Base-by-base conservation (phyloP, 2,329 filamentous ascomycete species). In the Alternaria atra region DNA sequence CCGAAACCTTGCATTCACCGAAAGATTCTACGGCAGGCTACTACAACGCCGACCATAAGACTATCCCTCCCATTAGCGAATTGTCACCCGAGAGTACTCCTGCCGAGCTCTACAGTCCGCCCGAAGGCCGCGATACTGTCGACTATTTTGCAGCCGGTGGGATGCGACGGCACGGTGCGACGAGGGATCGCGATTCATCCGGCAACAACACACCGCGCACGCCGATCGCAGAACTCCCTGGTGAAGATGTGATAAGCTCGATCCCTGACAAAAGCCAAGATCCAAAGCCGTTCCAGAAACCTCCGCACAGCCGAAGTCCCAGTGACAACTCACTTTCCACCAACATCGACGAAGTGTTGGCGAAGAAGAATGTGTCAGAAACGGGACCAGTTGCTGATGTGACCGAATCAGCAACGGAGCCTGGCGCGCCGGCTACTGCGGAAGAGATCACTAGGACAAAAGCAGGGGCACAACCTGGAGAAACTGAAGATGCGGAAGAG, bases 51-150 rank as follows among this genome's bases (percentile, higher is more conserved):
- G 67, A 73, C 5, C 55, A 70, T 6, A 76, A 77, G 37, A 66
- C 65, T 5, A 68, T 73, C 37, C 74, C 74, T 4, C 67, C 74
- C 1, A 76, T 78, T 55, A 73, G 67, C 50, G 76, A 79, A 44
- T 68, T 78, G 67, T 71, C 68, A 4, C 70, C 70, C 3, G 74
- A 77, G 3, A 73, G 69, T n/a, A 69, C 71, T 12, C 74, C 75
- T 0, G 72, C 69, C 1, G 76, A 78, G 52, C 52, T 79, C n/a
- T 77, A 75, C 42, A 75, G 72, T 8, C 74, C 74, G 7, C 53
- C 61, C 10, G 63, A 70, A 13, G 64, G 61, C 13, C 39, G 55
- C 29, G 56, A 59, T 9, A 46, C 51, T 12, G 47, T 34, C 5
- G 74, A 77, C 30, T 77, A 77, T 54, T 77, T 77, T 51, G 59